These are phyloP conservation scores for Sordariomycetes sp. DNA, from an alignment of 2,329 filamentous ascomycete species.

Conservation along the genomic window DNA sequence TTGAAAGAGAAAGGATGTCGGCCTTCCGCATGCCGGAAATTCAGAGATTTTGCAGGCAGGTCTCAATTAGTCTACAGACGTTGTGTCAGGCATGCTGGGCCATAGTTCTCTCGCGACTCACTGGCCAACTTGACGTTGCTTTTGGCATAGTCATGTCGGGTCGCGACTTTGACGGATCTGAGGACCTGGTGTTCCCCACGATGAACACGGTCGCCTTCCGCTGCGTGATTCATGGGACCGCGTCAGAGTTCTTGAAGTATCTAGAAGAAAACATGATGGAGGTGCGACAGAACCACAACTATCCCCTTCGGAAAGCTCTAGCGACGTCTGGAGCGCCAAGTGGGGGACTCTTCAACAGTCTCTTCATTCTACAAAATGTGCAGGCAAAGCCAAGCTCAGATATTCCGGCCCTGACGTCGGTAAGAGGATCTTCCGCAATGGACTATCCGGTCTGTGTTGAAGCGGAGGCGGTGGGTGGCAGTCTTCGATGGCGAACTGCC, in stretches of 20 bases:
- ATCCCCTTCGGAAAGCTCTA: slow-evolving; percentile 64
- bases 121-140: slow-evolving; percentile 59
- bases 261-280: slow-evolving; percentile 61
- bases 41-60: slow-evolving; percentile 52
- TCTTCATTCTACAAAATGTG: slow-evolving; percentile 51
- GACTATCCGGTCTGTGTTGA: slow-evolving; percentile 81
- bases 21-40: slow-evolving; percentile 7
- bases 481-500: slow-evolving; percentile 63
- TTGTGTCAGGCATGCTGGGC: slow-evolving; percentile 72
- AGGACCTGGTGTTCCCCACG: slow-evolving; percentile 69
- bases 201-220: slow-evolving; percentile 86
- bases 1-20: slow-evolving; percentile 10
- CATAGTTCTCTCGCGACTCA: slow-evolving; percentile 54
- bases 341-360: slow-evolving; percentile 39
- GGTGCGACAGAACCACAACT: slow-evolving; percentile 65
- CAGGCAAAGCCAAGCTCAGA: too few species aligned
- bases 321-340: slow-evolving; percentile 24
- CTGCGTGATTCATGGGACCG: slow-evolving; percentile 60
- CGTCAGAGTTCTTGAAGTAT: slow-evolving; percentile 56
- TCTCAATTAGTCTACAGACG: slow-evolving; percentile 65
- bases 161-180: slow-evolving; percentile 62
- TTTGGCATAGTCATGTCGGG: slow-evolving; percentile 83
- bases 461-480: slow-evolving; percentile 52
- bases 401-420: too few species aligned
- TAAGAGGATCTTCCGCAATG: slow-evolving; percentile 55